Percentiles rank a stretch among this genome's conserved stretches.
Conservation (phyloP, 2,329 filamentous ascomycete species). For the Colletotrichum sublineola region DNA sequence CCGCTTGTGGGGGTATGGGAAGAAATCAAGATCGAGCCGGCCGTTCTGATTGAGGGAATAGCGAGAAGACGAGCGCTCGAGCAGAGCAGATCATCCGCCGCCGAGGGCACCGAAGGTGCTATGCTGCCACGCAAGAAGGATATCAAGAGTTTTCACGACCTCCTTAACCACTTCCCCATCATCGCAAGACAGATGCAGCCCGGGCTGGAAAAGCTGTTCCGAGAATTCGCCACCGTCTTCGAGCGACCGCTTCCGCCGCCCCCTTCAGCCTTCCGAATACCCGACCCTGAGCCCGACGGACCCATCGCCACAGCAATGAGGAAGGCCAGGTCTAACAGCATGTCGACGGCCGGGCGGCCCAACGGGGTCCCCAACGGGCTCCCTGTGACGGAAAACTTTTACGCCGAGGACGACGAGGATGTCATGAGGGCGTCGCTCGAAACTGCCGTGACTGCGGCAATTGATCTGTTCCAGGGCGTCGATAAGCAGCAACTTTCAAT, state of each 20-base stretch:
- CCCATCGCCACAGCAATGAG: constrained; percentile 68
- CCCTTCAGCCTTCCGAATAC: constrained; percentile 71
- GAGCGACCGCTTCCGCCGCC: constrained; percentile 87
- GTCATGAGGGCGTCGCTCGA: constrained; percentile 90
- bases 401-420: constrained; percentile 91
- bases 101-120: constrained; percentile 58
- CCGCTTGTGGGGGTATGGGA: constrained; percentile 89
- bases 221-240: constrained; percentile 88
- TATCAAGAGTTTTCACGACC: constrained; percentile 89
- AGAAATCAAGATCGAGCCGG: constrained; percentile 77
- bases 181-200: constrained; percentile 97
- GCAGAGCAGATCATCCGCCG: constrained; percentile 52
- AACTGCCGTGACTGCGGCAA: constrained; percentile 91
- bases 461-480: constrained; percentile 94
- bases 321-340: constrained; percentile 66
- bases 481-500: constrained; percentile 96
- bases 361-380: constrained; percentile 53
- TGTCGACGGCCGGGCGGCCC: constrained; percentile 49
- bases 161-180: constrained; percentile 92
- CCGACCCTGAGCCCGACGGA: constrained; percentile 70
- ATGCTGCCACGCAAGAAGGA: constrained; percentile 83
- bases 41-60: constrained; percentile 65
- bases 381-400: constrained; percentile 73
- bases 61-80: constrained; percentile 56
- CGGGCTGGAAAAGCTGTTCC: constrained; percentile 89